Evolutionary conservation across 768 basidiomycete genomes (phyloP), one percentile per base, ranked within the genome.

Genomic region (Pisolithus tinctorius): DNA sequence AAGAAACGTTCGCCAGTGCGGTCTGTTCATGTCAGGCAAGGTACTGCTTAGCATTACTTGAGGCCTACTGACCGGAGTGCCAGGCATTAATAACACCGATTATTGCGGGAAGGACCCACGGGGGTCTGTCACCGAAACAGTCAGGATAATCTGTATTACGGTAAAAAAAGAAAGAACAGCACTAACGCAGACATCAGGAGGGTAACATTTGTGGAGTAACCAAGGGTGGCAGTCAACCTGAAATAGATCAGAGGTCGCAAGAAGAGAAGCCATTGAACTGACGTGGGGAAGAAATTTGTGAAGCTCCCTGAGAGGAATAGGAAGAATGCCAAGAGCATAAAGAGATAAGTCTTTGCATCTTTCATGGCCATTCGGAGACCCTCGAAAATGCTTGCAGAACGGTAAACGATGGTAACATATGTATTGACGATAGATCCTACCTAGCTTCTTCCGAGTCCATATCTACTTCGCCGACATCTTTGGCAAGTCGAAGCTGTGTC

Each of bases 391-490:
- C 13, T 16, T 37, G 81, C 83, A 1, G 82, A 83, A 20, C 20
- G 8, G 68, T 70, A 63, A 85, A 2, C 8, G 16, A 40, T 47
- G 16, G 14, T 42, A 20, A 17, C 34, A n/a, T 29, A 27, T 9
- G 23, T 5, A 14, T 17, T 6, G 26, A n/a, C 20, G 30, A 27
- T 42, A 38, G 39, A 11, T 43, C 20, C 20, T 20, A 63, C 60
- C 57, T 56, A 1, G 52, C 23, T 13, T 59, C 16, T 0, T 34
- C 29, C 1, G 52, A 36, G 56, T 84, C 81, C 58, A 74, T 67
- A 57, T 85, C 84, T 0, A 82, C 83, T 62, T 84, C 82, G 3
- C 84, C 82, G 7, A 78, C 78, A 58, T 84, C 84, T 61, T 86
- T 83, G 0, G 83, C 79, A 7, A 85, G 71, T 13, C 84, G 79